A percentile compares a stretch with the other conserved stretches of the same genome.
These are phyloP conservation scores for Neurospora sublineolata DNA, from an alignment of 495 filamentous ascomycete species.

Conservation along the genomic window DNA sequence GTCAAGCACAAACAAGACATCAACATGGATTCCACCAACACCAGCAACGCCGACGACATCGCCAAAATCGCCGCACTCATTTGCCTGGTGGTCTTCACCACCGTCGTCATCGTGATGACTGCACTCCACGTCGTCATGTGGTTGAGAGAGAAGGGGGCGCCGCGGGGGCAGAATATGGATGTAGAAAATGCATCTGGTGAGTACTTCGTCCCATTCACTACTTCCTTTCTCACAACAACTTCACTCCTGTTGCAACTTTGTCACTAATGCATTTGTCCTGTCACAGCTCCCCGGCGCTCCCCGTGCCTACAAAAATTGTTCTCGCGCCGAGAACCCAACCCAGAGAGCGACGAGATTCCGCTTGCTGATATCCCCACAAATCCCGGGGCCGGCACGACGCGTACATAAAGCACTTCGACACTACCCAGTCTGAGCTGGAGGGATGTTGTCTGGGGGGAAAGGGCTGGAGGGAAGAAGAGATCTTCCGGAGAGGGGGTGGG, in stretches of 20 bases:
- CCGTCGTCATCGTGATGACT: not conserved
- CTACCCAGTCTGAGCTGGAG: not conserved
- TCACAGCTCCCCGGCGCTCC: not conserved
- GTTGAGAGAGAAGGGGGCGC: not conserved
- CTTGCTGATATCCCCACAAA: not conserved
- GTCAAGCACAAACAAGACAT: not conserved
- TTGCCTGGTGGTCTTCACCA: not conserved
- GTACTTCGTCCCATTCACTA: not conserved
- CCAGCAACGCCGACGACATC: not conserved
- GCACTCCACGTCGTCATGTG: not conserved
- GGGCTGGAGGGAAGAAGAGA: not conserved
- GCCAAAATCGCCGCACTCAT: not conserved
- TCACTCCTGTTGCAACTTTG: not conserved
- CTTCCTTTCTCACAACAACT: not conserved
- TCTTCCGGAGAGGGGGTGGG: not conserved
- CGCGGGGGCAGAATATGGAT: not conserved
- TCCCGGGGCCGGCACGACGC: not conserved
- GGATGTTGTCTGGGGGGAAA: not conserved
- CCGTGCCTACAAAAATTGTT: not conserved
- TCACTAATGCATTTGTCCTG: not conserved
- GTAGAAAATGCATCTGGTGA: not conserved
- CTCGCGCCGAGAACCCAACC: not conserved
- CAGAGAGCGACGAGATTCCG: not conserved
- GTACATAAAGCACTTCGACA: not conserved
- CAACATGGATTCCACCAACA: not conserved